Base-by-base conservation (phyloP, 2,329 filamentous ascomycete species). In the Ophiostoma sp. region DNA sequence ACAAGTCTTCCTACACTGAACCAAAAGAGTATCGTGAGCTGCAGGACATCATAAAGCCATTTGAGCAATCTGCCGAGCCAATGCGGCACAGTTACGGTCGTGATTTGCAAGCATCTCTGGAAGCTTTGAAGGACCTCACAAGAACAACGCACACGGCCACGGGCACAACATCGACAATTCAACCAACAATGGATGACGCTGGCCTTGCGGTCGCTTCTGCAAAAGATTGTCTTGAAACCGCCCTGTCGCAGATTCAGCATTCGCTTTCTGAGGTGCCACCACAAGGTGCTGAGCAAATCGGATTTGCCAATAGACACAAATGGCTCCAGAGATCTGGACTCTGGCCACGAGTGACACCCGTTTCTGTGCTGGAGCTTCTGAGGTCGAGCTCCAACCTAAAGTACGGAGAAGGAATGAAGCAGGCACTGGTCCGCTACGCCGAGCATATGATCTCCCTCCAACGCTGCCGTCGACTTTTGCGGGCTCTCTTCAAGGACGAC, bases 311-410 rank as follows among this genome's bases (percentile, higher is more conserved):
- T n/a, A n/a, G n/a, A n/a, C n/a, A 25, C 25, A 25, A 48, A 9
- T 88, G 86, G 86, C 81, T 88, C 0, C 73, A 78, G 11, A 33
- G 76, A 0, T 84, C 81, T 0, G 78, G 81, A 0, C 77, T 88
- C 0, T 87, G 84, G 83, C 87, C 87, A 0, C 81, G 79, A 1
- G 74, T 85, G 2, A 86, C 84, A 0, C 80, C 79, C 0, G 72
- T 83, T 0, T 79, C 84, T 0, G 74, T 89, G 0, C 82, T 90
- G 0, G 82, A 85, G 59, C 84, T 86, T 48, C 78, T 90, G 0
- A 81, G 85, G 7, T 82, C 82, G 0, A 81, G 77, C 0, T 74
- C 71, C 0, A 74, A 74, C 0, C 36, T 61, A 0, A 12, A 11
- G 0, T 83, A 86, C 15, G 81, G 83, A 0, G 12, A 61, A 0